These are phyloP conservation scores for Thielaviopsis euricoi DNA, from an alignment of 2,329 filamentous ascomycete species.

Conservation along the genomic window DNA sequence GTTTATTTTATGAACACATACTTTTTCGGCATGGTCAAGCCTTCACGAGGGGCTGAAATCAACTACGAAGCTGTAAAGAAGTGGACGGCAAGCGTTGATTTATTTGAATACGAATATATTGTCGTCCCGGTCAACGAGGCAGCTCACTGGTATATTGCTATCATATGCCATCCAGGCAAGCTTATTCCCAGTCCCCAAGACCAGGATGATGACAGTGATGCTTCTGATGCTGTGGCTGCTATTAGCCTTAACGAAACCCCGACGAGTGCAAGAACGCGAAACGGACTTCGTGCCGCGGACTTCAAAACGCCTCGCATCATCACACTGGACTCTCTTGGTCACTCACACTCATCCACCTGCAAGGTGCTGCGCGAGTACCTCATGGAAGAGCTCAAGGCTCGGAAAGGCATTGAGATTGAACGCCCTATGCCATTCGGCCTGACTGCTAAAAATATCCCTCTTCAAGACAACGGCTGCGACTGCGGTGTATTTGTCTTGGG, in stretches of 20 bases:
- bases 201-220: constrained; percentile 7
- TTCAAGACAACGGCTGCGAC: constrained; percentile 72
- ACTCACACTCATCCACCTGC: constrained; percentile 45
- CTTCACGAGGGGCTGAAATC: constrained; percentile 33
- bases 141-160: constrained; percentile 83
- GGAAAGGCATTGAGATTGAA: constrained; percentile 31
- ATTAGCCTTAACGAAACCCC: neutral
- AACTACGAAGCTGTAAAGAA: constrained; percentile 73
- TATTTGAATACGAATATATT: constrained; percentile 77
- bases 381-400: constrained; percentile 49
- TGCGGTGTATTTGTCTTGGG: constrained; percentile 78
- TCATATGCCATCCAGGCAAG: constrained; percentile 74
- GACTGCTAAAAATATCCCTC: constrained; percentile 59
- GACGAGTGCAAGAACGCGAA: neutral
- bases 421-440: constrained; percentile 28
- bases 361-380: constrained; percentile 62
- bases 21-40: constrained; percentile 65
- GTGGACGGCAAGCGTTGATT: constrained; percentile 75
- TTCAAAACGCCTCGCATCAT: constrained; percentile 53
- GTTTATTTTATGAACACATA: constrained; percentile 88
- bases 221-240: neutral
- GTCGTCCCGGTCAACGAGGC: constrained; percentile 83
- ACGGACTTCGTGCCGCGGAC: constrained; percentile 18
- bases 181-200: constrained; percentile 25
- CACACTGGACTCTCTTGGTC: constrained; percentile 72